Evolutionary conservation across 208 protist genomes (phyloP).

Genomic region (Spongospora subterranea): DNA sequence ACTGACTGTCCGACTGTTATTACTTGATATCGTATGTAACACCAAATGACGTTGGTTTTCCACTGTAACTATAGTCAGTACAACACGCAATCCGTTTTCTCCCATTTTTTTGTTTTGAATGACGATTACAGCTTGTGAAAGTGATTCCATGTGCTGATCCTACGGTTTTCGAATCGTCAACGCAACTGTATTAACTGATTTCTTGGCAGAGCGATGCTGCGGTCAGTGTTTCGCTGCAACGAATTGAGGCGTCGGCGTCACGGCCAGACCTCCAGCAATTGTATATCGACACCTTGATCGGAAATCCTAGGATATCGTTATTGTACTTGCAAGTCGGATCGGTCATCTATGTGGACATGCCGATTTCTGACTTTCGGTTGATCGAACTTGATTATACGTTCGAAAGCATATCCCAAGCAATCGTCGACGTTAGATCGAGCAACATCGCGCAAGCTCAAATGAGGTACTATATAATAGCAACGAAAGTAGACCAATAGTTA

Average conservation of each 20-base stretch:
- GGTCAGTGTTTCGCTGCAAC: slow-evolving; percentile 1
- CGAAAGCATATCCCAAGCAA: not conserved
- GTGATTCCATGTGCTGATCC: not conserved
- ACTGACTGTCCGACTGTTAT: no score
- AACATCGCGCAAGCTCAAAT: not conserved
- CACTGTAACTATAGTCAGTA: no score
- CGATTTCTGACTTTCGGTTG: not conserved
- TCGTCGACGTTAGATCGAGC: not conserved
- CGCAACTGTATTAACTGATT: not conserved
- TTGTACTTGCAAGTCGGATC: not conserved
- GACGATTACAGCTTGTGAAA: no score
- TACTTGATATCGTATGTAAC: no score
- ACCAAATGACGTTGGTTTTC: no score
- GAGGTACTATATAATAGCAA: not conserved
- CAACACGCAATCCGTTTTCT: no score
- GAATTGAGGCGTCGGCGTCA: not conserved
- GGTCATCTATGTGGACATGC: not conserved
- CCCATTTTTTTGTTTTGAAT: no score
- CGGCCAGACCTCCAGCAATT: not conserved
- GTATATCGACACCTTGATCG: not conserved
- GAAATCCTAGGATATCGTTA: not conserved
- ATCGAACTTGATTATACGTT: not conserved
- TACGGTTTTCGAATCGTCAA: not conserved
- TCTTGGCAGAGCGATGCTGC: not conserved
- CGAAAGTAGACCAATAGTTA: not conserved